Evolutionary conservation across 2,329 filamentous ascomycete species (phyloP), one percentile per base, ranked within the genome.

Genomic region (Blumeriella jaapii): DNA sequence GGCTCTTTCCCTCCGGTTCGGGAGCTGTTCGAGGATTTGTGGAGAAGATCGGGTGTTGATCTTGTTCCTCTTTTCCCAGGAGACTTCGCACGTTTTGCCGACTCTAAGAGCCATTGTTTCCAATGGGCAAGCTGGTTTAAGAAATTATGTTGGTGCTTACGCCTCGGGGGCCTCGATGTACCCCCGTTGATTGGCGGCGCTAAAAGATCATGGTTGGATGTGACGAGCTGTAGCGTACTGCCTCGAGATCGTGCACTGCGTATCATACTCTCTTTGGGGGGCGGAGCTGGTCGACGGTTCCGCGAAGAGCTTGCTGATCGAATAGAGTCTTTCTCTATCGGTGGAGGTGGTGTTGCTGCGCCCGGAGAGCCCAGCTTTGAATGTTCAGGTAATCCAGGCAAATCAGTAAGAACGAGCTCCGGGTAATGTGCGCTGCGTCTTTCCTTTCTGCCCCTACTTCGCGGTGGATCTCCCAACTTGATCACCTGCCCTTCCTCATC

Each of bases 221-320:
- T 76, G 7, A 93, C 85, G 4, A 93, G 72, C 54, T 94, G 85
- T 19, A 95, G 69, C 44, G 85, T 91, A 47, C 86, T 94, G 27
- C 83, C 82, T 41, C 84, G 69, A 46, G 82, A 82, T 48, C 80
- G 69, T 40, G 82, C 75, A 44, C 75, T 77, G 46, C 75, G 66
- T 37, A 79, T 57, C 8, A 74, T 61, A 10, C 75, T 73, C 55
- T 95, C 87, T 56, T 95, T 95, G 2, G 89, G 86, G 26, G 89
- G 89, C 7, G 82, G 83, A 25, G 83, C 67, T 5, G 87, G 74
- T 23, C 71, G 79, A 30, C 83, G 76, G 41, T 82, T 77, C 41
- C 80, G 68, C 18, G 84, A 86, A 9, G 85, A 85, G 51, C 82
- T 86, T 14, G 70, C 70, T 12, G 81, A 87, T 20, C 83, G 72